Base-by-base conservation (phyloP, 2,329 filamentous ascomycete genomes). In the Cadophora sp. region DNA sequence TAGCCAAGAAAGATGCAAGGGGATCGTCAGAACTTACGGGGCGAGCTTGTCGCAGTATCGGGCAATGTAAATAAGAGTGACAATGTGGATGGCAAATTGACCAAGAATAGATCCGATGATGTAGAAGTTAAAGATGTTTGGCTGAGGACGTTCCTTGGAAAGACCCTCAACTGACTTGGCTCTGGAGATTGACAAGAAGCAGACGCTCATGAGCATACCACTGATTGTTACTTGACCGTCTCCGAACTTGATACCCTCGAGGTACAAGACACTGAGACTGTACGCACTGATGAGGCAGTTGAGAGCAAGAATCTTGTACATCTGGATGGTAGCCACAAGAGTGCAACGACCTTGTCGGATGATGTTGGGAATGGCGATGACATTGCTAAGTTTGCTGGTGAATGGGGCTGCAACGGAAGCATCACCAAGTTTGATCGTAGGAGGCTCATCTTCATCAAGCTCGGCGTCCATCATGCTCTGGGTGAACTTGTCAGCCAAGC, bases 151-250 rank as follows among this genome's bases (percentile, higher is more conserved):
- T 81, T 99, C 96, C 82, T 97, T 97, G 70, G 95, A 97, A 27
- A 99, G 84, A 43, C 92, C 91, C 81, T 99, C 96, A 62, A 99
- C 96, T 36, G 96, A 93, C 83, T 94, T 96, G 47, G 96, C 96
- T 68, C 96, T 91, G n/a, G 96, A 98, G 76, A 99, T 97, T 69
- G 94, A 97, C 75, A 99, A 83, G 86, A 99, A 99, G 82, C 96
- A 99, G 60, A 99, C 96, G 75, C 94, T 97, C 96, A 99, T 98
- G 79, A 99, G 90, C 92, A 99, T 98, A 74, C 96, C 96, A 74
- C 94, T 97, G 76, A 99, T 98, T 18, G 96, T 99, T 73, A 98
- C 96, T 81, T 99, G 96, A 4, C 94, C 94, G 78, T 99, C 96
- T 65, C 96, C 94, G 78, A 99, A 99, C 83, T 99, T 99, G 85